Percentiles rank a stretch among this genome's conserved stretches.
These are phyloP conservation scores for Phytophthora meadii DNA, from an alignment of 352 stramenopile genomes.

Conservation along the genomic window DNA sequence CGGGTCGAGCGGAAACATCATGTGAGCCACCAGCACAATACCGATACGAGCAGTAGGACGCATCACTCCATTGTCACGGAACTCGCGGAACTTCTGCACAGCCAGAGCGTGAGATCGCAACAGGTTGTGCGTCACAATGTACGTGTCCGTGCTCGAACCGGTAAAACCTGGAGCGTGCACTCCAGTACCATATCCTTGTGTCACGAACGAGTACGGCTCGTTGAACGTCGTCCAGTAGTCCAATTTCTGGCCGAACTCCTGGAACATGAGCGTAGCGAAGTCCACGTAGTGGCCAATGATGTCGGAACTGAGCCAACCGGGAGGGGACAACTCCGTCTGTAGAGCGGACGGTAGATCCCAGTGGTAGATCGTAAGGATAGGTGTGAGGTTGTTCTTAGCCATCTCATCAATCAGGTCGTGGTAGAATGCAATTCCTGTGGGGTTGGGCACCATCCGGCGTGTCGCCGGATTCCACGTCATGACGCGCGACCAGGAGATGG, in stretches of 20 bases:
- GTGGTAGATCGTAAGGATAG: conserved; percentile 94
- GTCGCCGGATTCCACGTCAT: conserved; percentile 74
- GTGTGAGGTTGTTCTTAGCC: conserved; percentile 75
- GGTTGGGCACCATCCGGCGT: conserved; percentile 73
- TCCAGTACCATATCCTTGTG: conserved; percentile 66
- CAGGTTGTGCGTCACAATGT: conserved; percentile 85
- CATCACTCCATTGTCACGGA: conserved; percentile 35
- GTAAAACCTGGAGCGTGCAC: conserved; percentile 46
- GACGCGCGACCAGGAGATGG: conserved; percentile 92
- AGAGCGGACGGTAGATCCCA: conserved; percentile 93
- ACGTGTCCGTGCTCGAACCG: conserved; percentile 48
- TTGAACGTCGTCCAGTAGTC: conserved; percentile 96
- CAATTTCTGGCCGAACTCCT: conserved; percentile 92
- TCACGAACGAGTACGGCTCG: conserved; percentile 86
- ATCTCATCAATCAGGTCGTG: conserved; percentile 91
- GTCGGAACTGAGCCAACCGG: conserved; percentile 62
- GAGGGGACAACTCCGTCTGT: conserved; percentile 65
- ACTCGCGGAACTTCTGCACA: conserved; percentile 81
- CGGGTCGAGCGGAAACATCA: conserved; percentile 79
- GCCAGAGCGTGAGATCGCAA: conserved; percentile 88
- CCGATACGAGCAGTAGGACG: conserved; percentile 83
- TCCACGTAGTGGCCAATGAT: conserved; percentile 71
- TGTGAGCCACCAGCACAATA: conserved; percentile 91
- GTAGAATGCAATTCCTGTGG: conserved; percentile 91
- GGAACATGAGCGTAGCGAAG: conserved; percentile 90